phyloP scores from a whole-genome alignment of 2,329 filamentous ascomycete species.

The Leptographium procerum region DNA sequence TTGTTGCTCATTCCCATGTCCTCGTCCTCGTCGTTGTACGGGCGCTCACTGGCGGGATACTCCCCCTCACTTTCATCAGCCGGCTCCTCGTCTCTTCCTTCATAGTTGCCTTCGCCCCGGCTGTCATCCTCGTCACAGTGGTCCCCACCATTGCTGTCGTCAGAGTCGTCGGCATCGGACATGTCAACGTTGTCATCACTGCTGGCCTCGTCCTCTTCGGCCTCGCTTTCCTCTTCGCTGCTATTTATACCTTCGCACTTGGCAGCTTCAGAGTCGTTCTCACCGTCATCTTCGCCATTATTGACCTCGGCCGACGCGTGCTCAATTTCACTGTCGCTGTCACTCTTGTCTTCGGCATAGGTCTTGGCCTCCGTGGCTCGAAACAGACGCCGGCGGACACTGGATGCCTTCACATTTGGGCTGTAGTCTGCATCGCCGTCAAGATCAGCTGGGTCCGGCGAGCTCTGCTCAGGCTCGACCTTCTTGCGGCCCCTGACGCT shows the following conservation, averaged over 20 bases:
- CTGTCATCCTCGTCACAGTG: background rate
- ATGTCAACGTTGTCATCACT: background rate
- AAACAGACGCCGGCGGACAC: background rate
- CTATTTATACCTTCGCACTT: background rate
- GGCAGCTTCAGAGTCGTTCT: background rate
- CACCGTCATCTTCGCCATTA: constrained; percentile 1
- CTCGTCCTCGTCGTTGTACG: background rate
- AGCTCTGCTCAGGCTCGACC: background rate
- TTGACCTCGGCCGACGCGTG: background rate
- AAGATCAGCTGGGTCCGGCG: constrained; percentile 8
- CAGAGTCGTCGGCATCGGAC: background rate
- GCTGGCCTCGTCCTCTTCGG: background rate
- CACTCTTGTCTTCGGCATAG: background rate
- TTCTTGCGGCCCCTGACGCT: background rate
- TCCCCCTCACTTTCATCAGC: background rate
- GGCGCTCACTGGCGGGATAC: too few species aligned
- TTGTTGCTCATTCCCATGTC: too few species aligned
- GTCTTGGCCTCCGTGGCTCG: background rate
- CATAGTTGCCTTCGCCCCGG: background rate
- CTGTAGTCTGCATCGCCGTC: constrained; percentile 10
- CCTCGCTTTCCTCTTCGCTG: background rate
- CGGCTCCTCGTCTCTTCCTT: background rate
- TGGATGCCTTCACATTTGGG: background rate
- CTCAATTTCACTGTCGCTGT: background rate
- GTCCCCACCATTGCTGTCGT: background rate